Conservation (phyloP, 768 basidiomycete species). For the Boletus fagicola region DNA sequence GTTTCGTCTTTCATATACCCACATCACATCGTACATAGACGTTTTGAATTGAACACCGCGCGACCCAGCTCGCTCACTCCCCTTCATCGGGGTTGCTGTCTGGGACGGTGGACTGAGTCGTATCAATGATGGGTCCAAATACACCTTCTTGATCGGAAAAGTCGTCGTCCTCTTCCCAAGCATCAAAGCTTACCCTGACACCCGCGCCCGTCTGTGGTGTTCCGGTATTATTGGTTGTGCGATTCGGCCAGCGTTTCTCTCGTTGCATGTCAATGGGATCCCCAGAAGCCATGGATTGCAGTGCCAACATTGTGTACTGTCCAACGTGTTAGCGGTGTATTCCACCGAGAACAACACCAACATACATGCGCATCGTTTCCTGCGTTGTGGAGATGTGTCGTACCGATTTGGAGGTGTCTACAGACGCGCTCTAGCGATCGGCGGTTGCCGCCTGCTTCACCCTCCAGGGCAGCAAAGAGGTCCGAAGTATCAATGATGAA, state of each 20-base stretch:
- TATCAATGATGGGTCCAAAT: slow-evolving; percentile 26
- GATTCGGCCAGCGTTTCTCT: slow-evolving; percentile 76
- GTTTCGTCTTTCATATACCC: slow-evolving; percentile 9
- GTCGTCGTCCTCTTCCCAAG: slow-evolving; percentile 56
- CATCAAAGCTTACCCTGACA: slow-evolving; percentile 56
- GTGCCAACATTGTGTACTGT: slow-evolving; percentile 68
- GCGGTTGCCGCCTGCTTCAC: slow-evolving; percentile 51
- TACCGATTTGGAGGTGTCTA: slow-evolving; percentile 56
- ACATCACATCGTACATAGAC: slow-evolving; percentile 5
- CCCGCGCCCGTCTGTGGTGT: slow-evolving; percentile 27
- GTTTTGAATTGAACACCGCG: not conserved
- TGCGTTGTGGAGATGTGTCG: slow-evolving; percentile 70
- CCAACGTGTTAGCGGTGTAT: not conserved
- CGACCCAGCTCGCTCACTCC: not conserved
- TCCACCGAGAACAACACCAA: not conserved
- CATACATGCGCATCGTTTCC: slow-evolving; percentile 83
- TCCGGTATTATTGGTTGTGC: slow-evolving; percentile 33
- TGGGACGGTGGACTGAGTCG: slow-evolving; percentile 1
- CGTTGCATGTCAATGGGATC: slow-evolving; percentile 73
- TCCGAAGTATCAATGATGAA: slow-evolving; percentile 73
- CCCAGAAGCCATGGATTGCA: slow-evolving; percentile 72
- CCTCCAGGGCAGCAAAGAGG: slow-evolving; percentile 73
- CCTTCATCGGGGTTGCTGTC: slow-evolving; percentile 5
- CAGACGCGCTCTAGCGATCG: slow-evolving; percentile 61
- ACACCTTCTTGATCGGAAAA: slow-evolving; percentile 45